Evolutionary conservation across 768 basidiomycete genomes (phyloP), one percentile per base, ranked within the genome.

Genomic region (Boletus vermiculosoides): DNA sequence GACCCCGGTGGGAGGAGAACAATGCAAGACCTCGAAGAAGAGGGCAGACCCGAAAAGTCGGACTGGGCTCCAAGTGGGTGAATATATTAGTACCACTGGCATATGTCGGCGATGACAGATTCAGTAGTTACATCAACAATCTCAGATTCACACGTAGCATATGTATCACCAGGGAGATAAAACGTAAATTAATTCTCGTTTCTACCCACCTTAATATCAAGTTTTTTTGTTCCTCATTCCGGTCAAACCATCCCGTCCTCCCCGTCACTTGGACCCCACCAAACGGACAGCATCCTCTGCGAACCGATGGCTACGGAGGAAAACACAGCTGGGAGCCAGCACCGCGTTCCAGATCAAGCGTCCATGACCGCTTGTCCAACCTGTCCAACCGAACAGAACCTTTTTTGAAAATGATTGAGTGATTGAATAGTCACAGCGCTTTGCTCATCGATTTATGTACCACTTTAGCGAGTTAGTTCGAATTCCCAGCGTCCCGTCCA

Each of bases 111-210:
- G 28, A 47, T 23, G 46, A 61, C 55, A 36, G 54, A 65, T 58
- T 25, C 37, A 47, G 57, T 30, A 54, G 34, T 48, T 40, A 15
- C 31, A 46, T 56, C 58, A 68, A 52, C 63, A 49, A 60, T 66
- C 66, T 65, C n/a, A 40, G 39, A 57, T 54, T 36, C 41, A 39
- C 61, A 60, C 50, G 57, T 63, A 51, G 50, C 30, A 61, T 63
- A 54, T 28, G 46, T 20, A 49, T 57, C 54, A 23, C 65, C 48
- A 56, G 60, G 66, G 66, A 40, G 67, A 69, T 67, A 67, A 56
- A 57, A 50, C 67, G 66, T 46, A 61, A 57, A 52, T 63, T 41
- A 16, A 40, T 12, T 28, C 39, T 44, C 18, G 55, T 57, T 33
- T 60, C 65, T 48, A 66, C 52, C 36, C 39, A 45, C 44, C 45